Percentiles rank a stretch among this genome's conserved stretches.
phyloP scores from a whole-genome alignment of 1,284 basidiomycete species.

The Leccinum subrobustum region DNA sequence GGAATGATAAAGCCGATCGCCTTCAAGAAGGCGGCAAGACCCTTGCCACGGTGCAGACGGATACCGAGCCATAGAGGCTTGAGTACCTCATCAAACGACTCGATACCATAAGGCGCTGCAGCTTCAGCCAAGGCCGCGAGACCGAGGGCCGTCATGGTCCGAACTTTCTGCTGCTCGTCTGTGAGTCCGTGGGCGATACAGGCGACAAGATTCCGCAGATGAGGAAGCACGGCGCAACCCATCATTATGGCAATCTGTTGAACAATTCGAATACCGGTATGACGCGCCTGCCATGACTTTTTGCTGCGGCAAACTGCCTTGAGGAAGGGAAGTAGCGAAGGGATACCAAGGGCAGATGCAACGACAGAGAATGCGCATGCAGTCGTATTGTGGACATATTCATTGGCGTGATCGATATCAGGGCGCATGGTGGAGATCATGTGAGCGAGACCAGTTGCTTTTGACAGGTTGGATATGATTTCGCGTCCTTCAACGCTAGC shows the following conservation, averaged over 20 bases:
- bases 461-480: conserved; percentile 98
- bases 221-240: conserved; percentile 98
- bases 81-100: conserved; percentile 97
- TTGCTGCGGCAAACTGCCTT: conserved; percentile 98
- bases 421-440: conserved; percentile 99
- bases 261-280: conserved; percentile 98
- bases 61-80: conserved; percentile 99
- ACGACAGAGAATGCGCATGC: conserved; percentile 99
- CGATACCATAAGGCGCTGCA: conserved; percentile 98
- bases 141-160: conserved; percentile 97
- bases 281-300: conserved; percentile 99
- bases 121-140: conserved; percentile 98
- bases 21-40: conserved; percentile 96
- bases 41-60: conserved; percentile 96
- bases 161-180: conserved; percentile 98
- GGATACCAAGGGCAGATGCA: conserved; percentile 97
- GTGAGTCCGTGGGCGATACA: conserved; percentile 95
- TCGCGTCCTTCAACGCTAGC: conserved; percentile 97
- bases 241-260: conserved; percentile 99
- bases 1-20: conserved; percentile 99
- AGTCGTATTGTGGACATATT: conserved; percentile 99
- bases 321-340: conserved; percentile 95
- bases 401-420: conserved; percentile 99
- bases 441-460: conserved; percentile 97
- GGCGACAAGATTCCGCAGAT: conserved; percentile 94